phyloP scores from a whole-genome alignment of 1,139 yeast genomes.

The Debaryomyces sp. region DNA sequence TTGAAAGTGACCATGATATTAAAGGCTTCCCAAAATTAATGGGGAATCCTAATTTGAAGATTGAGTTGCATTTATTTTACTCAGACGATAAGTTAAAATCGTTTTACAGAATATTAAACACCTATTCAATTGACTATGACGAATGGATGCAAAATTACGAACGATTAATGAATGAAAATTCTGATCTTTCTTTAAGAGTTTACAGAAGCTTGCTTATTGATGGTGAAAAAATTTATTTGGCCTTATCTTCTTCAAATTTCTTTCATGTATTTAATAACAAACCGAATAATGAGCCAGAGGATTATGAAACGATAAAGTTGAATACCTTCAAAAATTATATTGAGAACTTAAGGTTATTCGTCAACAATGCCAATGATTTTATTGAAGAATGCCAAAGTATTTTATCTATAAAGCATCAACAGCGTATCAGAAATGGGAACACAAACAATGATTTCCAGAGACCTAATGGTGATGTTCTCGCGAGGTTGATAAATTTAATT shows the following conservation, averaged over 20 bases:
- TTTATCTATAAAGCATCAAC: conserved; percentile 53
- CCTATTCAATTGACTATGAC: conserved; percentile 46
- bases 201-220: conserved; percentile 52
- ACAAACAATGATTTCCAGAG: conserved; percentile 17
- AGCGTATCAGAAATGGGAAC: conserved; percentile 40
- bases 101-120: conserved; percentile 34
- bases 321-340: conserved; percentile 23
- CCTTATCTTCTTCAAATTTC: conserved; percentile 27
- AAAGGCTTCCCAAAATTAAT: conserved; percentile 12
- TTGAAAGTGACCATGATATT: conserved; percentile 1
- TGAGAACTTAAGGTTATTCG: conserved; percentile 44
- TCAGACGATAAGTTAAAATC: conserved; percentile 55
- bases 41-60: conserved; percentile 22
- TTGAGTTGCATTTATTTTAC: conserved; percentile 49
- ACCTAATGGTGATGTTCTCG: conserved; percentile 21
- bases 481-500: conserved; percentile 36
- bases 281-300: conserved; percentile 13
- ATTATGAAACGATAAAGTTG: conserved; percentile 17
- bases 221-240: conserved; percentile 55
- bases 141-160: conserved; percentile 57
- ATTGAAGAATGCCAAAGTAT: conserved; percentile 59
- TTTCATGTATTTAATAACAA: conserved; percentile 8
- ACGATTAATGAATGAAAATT: conserved; percentile 38
- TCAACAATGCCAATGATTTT: conserved; percentile 52
- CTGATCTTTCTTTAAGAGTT: conserved; percentile 50